phyloP scores from a whole-genome alignment of 768 basidiomycete genomes.

The Tylopilus sp. region DNA sequence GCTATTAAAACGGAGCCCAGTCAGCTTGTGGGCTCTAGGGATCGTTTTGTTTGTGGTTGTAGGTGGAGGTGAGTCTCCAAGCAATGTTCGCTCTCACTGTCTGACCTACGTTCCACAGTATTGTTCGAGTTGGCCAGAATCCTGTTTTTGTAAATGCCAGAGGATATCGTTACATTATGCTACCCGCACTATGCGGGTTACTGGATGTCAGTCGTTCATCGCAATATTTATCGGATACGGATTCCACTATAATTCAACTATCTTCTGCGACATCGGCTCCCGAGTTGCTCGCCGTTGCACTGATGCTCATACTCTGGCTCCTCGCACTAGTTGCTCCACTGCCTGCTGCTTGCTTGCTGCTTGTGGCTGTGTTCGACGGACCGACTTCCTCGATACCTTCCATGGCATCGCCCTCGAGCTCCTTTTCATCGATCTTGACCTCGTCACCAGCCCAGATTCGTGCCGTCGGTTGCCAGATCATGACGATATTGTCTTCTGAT shows the following conservation, averaged over 20 bases:
- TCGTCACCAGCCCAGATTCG: slow-evolving; percentile 91
- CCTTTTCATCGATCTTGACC: slow-evolving; percentile 78
- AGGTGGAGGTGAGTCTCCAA: slow-evolving; percentile 67
- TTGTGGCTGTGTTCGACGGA: slow-evolving; percentile 16
- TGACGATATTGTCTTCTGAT: slow-evolving; percentile 96
- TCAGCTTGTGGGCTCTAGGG: slow-evolving; percentile 74
- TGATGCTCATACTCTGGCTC: slow-evolving; percentile 62
- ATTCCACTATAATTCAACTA: slow-evolving; percentile 17
- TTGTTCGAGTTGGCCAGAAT: slow-evolving; percentile 69
- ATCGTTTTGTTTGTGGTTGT: slow-evolving; percentile 72
- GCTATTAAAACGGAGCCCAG: slow-evolving; percentile 66
- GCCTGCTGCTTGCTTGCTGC: slow-evolving; percentile 16
- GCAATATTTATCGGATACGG: slow-evolving; percentile 8
- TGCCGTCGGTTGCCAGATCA: slow-evolving; percentile 97
- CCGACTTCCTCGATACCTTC: slow-evolving; percentile 57
- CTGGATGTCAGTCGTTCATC: slow-evolving; percentile 9
- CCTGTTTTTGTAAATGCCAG: slow-evolving; percentile 54
- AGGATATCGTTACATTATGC: slow-evolving; percentile 1
- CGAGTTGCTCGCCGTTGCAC: slow-evolving; percentile 46
- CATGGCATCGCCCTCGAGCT: slow-evolving; percentile 80
- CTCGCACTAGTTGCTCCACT: slow-evolving; percentile 42
- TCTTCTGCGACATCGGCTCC: slow-evolving; percentile 45
- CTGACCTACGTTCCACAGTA: slow-evolving; percentile 41
- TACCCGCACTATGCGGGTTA: neutral
- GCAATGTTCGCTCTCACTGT: neutral